Percentiles rank a stretch among this genome's conserved stretches.
These are phyloP conservation scores for Myriosclerotinia scirpicola DNA, from an alignment of 2,329 filamentous ascomycete genomes.

Conservation along the genomic window DNA sequence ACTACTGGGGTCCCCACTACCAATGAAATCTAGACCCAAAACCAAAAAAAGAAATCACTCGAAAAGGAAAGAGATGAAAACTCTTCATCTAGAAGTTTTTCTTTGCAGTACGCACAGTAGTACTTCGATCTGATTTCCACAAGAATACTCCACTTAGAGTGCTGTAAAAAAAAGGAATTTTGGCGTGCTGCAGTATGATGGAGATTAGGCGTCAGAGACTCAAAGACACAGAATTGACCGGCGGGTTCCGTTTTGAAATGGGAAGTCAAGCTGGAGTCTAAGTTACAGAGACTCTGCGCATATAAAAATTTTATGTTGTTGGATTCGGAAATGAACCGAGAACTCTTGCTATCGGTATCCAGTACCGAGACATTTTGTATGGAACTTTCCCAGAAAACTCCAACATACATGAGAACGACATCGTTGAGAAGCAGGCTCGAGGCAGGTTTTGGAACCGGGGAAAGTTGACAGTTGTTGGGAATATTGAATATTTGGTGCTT, in stretches of 20 bases:
- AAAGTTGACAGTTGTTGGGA: neutral
- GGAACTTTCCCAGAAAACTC: neutral
- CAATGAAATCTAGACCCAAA: neutral
- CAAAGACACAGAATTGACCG: neutral
- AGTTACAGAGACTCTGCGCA: neutral
- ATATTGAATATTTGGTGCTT: neutral
- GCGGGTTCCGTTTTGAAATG: neutral
- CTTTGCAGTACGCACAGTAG: neutral
- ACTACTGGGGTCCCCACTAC: neutral
- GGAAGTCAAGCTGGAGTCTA: neutral
- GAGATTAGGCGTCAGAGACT: neutral
- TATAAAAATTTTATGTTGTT: neutral
- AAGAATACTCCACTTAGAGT: neutral
- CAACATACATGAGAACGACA: conserved; percentile 3
- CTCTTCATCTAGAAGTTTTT: neutral
- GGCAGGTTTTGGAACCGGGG: neutral
- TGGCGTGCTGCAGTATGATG: neutral
- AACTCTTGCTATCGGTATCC: conserved; percentile 11
- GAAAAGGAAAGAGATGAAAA: neutral
- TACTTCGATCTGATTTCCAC: neutral
- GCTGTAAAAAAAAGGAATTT: neutral
- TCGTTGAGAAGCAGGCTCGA: conserved; percentile 14
- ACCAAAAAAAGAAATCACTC: neutral
- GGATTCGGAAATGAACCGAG: conserved; percentile 1
- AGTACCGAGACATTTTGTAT: conserved; percentile 7